Evolutionary conservation across 2,329 filamentous ascomycete species (phyloP).

Genomic region (Colletotrichum endophyticum): DNA sequence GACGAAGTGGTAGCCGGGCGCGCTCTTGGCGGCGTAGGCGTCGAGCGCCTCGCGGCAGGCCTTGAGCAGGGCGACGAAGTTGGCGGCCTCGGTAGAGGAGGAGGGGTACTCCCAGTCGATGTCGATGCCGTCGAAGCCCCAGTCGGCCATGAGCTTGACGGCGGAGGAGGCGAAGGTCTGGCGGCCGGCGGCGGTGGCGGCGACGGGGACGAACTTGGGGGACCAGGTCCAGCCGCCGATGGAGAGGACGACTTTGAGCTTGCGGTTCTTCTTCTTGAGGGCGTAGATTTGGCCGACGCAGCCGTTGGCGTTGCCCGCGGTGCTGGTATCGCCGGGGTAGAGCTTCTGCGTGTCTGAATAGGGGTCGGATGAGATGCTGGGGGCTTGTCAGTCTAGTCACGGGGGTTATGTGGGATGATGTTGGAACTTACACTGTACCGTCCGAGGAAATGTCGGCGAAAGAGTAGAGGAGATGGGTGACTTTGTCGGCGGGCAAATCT

Average conservation of each 20-base stretch:
- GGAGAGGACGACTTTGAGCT: constrained; percentile 79
- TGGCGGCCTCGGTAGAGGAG: constrained; percentile 39
- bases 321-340: constrained; percentile 67
- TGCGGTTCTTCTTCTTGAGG: constrained; percentile 76
- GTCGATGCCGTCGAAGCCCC: constrained; percentile 62
- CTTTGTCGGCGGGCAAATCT: constrained; percentile 67
- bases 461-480: constrained; percentile 76
- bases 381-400: constrained; percentile 16
- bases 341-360: constrained; percentile 70
- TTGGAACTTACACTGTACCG: constrained; percentile 48
- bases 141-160: constrained; percentile 72
- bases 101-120: constrained; percentile 62
- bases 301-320: constrained; percentile 73
- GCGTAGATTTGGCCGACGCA: constrained; percentile 78
- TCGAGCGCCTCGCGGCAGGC: constrained; percentile 50
- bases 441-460: constrained; percentile 52
- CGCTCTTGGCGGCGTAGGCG: constrained; percentile 40
- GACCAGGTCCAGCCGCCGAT: constrained; percentile 85
- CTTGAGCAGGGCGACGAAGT: constrained; percentile 47
- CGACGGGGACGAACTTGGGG: constrained; percentile 68
- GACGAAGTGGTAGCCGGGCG: constrained; percentile 50
- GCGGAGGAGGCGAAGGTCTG: constrained; percentile 71
- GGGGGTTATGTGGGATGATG: constrained; percentile 13
- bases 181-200: constrained; percentile 65
- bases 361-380: constrained; percentile 58